A percentile compares a stretch with the other conserved stretches of the same genome.
Evolutionary conservation across 257 asterid genomes (phyloP).

Genomic region (Solanum verrucosum): DNA sequence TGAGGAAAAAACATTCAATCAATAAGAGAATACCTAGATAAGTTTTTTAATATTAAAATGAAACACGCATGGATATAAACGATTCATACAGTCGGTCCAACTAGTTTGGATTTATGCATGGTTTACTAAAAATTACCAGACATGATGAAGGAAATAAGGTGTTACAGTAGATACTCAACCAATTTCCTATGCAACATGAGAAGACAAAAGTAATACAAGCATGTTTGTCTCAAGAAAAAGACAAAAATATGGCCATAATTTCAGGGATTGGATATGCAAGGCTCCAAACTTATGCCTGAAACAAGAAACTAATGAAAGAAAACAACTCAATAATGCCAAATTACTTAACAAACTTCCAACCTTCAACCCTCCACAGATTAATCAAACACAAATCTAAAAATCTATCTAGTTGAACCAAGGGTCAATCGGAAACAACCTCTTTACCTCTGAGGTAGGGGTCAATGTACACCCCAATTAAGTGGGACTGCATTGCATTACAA

Average conservation of each 20-base stretch:
- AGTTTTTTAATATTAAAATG: not conserved
- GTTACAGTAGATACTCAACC: not conserved
- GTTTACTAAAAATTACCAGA: not conserved
- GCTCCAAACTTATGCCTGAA: slow-evolving; percentile 11
- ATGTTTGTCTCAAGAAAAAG: slow-evolving; percentile 27
- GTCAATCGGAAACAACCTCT: not conserved
- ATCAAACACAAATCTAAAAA: not conserved
- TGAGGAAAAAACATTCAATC: not conserved
- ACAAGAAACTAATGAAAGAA: slow-evolving; percentile 18
- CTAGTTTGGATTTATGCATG: not conserved
- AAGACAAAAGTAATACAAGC: not conserved
- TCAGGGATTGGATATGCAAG: slow-evolving; percentile 16
- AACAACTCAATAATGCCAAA: slow-evolving; percentile 9
- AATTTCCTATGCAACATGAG: not conserved
- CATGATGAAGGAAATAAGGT: not conserved
- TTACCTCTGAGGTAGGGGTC: not conserved
- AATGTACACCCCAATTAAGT: not conserved
- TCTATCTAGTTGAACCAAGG: not conserved
- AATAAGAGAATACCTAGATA: not conserved
- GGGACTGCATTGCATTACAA: not conserved
- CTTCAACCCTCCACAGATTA: slow-evolving; percentile 11
- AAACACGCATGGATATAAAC: not conserved
- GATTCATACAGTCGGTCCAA: not conserved
- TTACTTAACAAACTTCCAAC: slow-evolving; percentile 8
- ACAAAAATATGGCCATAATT: slow-evolving; percentile 32